Conservation (phyloP, 768 basidiomycete species). For the Mycena kentingensis region DNA sequence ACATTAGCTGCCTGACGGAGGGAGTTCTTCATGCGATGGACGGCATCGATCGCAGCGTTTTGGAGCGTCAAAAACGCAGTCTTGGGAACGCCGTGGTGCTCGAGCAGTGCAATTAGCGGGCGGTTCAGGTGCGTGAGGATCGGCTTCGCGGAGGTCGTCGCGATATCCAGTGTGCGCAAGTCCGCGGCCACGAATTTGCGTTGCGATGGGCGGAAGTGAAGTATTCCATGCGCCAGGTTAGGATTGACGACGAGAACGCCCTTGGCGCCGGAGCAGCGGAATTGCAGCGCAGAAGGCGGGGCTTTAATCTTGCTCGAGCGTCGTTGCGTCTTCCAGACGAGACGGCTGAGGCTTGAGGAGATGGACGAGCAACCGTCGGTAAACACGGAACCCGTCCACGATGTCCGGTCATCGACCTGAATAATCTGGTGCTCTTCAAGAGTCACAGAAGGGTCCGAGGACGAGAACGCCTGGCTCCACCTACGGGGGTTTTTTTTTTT, state of each 20-base stretch:
- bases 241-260: constrained; percentile 51
- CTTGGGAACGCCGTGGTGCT: constrained; percentile 41
- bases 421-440: constrained; percentile 39
- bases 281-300: constrained; percentile 45
- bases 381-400: constrained; percentile 36
- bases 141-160: constrained; percentile 46
- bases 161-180: constrained; percentile 47
- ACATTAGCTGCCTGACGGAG: constrained; percentile 39
- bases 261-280: constrained; percentile 49
- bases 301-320: constrained; percentile 25
- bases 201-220: constrained; percentile 48
- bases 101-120: constrained; percentile 51
- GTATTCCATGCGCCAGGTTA: constrained; percentile 32
- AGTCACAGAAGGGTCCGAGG: constrained; percentile 48
- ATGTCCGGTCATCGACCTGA: constrained; percentile 32
- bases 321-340: constrained; percentile 40
- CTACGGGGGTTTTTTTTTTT: not conserved
- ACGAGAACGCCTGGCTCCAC: constrained; percentile 56
- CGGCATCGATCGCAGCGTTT: constrained; percentile 37
- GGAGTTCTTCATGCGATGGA: constrained; percentile 35
- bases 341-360: constrained; percentile 37
- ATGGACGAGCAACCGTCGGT: constrained; percentile 57
- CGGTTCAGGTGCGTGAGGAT: constrained; percentile 47
- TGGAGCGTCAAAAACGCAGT: constrained; percentile 41
- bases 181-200: constrained; percentile 47